A percentile compares a stretch with the other conserved stretches of the same genome.
Conservation (phyloP, 2,329 filamentous ascomycete genomes). For the Cytospora schulzeri region DNA sequence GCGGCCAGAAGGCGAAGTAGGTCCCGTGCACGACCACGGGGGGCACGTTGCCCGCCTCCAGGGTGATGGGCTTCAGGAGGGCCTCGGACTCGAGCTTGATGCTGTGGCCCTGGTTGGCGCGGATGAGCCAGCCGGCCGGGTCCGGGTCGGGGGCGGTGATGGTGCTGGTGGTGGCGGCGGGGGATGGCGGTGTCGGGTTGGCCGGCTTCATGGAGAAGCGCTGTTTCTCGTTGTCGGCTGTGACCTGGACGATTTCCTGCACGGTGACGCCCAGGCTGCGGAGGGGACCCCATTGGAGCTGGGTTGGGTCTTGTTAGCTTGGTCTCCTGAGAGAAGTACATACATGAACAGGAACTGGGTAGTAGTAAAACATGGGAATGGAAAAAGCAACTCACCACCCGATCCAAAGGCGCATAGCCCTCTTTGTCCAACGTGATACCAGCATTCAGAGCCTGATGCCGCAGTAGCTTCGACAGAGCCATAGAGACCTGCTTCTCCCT, state of each 20-base stretch:
- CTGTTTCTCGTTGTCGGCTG: constrained; percentile 82
- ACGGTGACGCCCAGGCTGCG: constrained; percentile 73
- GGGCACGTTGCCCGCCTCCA: constrained; percentile 61
- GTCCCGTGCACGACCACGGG: constrained; percentile 81
- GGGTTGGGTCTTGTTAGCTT: constrained; percentile 17
- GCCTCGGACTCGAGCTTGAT: constrained; percentile 73
- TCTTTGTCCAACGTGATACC: constrained; percentile 60
- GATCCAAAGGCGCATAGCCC: constrained; percentile 60
- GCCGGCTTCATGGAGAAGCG: constrained; percentile 77
- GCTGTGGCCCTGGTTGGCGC: constrained; percentile 93
- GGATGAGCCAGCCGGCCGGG: constrained; percentile 77
- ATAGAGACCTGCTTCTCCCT: constrained; percentile 55
- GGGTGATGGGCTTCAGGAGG: constrained; percentile 69
- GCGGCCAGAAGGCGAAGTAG: constrained; percentile 76
- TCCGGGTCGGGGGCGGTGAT: constrained; percentile 38
- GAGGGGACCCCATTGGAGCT: constrained; percentile 61
- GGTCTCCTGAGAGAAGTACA: constrained; percentile 5
- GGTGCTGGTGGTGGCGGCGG: constrained; percentile 2
- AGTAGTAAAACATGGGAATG: too few species aligned
- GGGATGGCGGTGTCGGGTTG: constrained; percentile 22
- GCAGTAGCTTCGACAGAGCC: constrained; percentile 55
- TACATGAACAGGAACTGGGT: constrained; percentile 8
- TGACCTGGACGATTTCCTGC: constrained; percentile 66
- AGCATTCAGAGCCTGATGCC: constrained; percentile 59
- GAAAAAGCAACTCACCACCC: constrained; percentile 53